phyloP scores from a whole-genome alignment of 371 early-diverging fungal genomes.

The Funneliformis caledonium region DNA sequence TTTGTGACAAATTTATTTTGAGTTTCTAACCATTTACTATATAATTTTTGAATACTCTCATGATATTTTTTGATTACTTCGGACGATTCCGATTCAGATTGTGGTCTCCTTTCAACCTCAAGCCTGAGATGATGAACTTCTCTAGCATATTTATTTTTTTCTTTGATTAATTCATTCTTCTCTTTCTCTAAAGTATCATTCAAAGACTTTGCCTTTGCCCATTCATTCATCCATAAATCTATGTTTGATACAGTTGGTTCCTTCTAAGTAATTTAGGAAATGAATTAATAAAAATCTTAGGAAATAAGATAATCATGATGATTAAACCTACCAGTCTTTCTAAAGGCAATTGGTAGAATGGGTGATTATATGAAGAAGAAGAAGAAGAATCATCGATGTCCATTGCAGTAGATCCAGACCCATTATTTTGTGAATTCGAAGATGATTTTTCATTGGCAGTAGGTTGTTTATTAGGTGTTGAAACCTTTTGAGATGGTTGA shows the following conservation, averaged over 20 bases:
- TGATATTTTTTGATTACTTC: neutral
- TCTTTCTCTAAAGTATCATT: neutral
- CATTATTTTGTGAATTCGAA: too few species aligned
- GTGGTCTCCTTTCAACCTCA: neutral
- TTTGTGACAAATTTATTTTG: neutral
- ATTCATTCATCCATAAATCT: neutral
- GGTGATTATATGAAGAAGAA: neutral
- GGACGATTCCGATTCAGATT: neutral
- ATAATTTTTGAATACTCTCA: neutral
- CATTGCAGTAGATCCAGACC: neutral
- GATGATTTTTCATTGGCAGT: neutral
- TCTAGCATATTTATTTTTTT: neutral
- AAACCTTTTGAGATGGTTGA: neutral
- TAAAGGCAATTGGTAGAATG: neutral
- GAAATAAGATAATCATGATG: too few species aligned
- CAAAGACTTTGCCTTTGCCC: neutral
- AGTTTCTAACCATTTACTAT: neutral
- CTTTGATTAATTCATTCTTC: neutral
- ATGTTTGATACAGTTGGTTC: neutral
- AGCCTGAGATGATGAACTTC: neutral
- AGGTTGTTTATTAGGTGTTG: neutral
- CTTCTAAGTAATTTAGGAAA: neutral
- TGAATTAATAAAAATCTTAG: neutral
- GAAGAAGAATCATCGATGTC: too few species aligned
- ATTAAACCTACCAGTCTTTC: neutral